Percentiles rank a stretch among this genome's conserved stretches.
Evolutionary conservation across 768 basidiomycete species (phyloP).

Genomic region (Trametes cubensis): DNA sequence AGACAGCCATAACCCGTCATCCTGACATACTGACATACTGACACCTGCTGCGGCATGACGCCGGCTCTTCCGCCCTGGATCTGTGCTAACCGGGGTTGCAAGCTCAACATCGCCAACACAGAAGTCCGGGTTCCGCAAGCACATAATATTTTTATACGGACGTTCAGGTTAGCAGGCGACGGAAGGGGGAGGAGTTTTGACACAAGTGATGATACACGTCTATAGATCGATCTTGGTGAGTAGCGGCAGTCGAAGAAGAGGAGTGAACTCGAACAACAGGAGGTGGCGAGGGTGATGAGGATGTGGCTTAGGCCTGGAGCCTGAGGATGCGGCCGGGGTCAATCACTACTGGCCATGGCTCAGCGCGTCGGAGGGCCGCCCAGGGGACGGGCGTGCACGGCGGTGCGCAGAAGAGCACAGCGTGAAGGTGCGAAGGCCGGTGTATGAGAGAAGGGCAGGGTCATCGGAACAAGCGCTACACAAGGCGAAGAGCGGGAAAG

Average conservation of each 20-base stretch:
- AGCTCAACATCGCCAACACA: neutral
- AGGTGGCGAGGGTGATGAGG: too few relatives aligned
- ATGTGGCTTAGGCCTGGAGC: too few relatives aligned
- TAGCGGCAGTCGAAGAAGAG: neutral
- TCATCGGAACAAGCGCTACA: neutral
- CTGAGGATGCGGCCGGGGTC: too few relatives aligned
- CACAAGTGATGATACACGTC: conserved; percentile 24
- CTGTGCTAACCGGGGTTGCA: too few relatives aligned
- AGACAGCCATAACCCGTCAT: too few relatives aligned
- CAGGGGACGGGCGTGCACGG: neutral
- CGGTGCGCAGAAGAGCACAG: neutral
- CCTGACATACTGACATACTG: too few relatives aligned
- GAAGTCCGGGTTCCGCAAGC: neutral
- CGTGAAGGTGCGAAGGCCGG: too few relatives aligned
- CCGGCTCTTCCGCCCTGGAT: too few relatives aligned
- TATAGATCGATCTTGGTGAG: conserved; percentile 15
- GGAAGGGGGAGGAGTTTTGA: conserved; percentile 3
- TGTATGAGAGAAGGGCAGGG: neutral
- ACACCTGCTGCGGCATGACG: too few relatives aligned
- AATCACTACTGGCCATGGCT: too few relatives aligned
- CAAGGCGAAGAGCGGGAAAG: neutral
- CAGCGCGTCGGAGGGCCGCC: neutral
- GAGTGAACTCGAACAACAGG: too few relatives aligned
- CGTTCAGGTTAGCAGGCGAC: too few relatives aligned
- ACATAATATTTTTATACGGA: neutral